phyloP scores from a whole-genome alignment of 179 eudicot species.

The Spergularia azorica region DNA sequence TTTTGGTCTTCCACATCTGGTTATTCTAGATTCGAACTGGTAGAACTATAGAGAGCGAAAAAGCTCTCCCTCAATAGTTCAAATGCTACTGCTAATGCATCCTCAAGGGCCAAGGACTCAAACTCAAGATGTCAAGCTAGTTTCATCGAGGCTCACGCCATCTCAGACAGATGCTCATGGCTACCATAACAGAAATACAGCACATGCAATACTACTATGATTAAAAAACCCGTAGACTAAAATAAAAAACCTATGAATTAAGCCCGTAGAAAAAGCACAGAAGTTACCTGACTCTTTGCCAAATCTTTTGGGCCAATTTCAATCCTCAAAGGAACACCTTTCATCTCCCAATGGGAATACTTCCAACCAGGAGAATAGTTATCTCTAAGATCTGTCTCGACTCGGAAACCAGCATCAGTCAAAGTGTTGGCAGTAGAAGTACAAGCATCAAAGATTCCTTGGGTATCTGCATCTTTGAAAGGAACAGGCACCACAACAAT shows the following conservation, averaged over 20 bases:
- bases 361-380: slow-evolving; percentile 99
- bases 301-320: slow-evolving; percentile 51
- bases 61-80: no score
- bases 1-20: no score
- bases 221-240: no score
- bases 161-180: no score
- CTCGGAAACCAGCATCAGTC: slow-evolving; percentile 73
- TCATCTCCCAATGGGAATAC: slow-evolving; percentile 99
- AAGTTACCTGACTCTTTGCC: slow-evolving; percentile 40
- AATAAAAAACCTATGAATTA: not conserved
- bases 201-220: no score
- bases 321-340: slow-evolving; percentile 96
- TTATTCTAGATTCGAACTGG: no score
- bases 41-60: no score
- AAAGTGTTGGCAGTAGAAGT: slow-evolving; percentile 49
- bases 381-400: slow-evolving; percentile 83
- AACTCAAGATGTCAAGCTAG: no score
- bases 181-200: no score
- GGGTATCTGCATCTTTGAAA: slow-evolving; percentile 82
- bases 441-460: slow-evolving; percentile 79
- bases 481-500: slow-evolving; percentile 95
- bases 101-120: no score
- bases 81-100: no score
- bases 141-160: no score
- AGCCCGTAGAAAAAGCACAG: not conserved